A percentile compares a stretch with the other conserved stretches of the same genome.
phyloP scores from a whole-genome alignment of 345 rosid genomes.

The Melaleuca quinquenervia region DNA sequence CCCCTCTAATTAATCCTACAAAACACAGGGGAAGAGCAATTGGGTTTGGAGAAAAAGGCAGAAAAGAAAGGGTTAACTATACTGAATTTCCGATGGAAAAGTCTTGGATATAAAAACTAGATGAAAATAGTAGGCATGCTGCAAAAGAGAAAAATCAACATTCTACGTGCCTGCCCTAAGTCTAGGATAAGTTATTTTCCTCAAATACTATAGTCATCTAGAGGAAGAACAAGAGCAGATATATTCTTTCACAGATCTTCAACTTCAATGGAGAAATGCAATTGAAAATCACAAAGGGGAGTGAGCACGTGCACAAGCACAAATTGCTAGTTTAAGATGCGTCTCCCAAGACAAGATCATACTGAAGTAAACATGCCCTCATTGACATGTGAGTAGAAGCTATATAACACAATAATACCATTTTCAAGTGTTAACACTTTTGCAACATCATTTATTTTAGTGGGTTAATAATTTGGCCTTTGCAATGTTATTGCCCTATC shows the following conservation, averaged over 20 bases:
- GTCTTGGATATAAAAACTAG: neutral
- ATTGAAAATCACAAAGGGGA: neutral
- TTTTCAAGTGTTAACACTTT: neutral
- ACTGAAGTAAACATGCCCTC: neutral
- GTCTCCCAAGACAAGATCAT: neutral
- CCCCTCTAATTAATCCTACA: neutral
- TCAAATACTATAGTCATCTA: neutral
- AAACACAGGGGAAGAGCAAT: neutral
- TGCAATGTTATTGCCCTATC: neutral
- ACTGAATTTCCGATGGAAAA: neutral
- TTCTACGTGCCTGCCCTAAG: neutral
- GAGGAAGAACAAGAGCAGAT: neutral
- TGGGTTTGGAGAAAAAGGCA: neutral
- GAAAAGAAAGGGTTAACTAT: neutral
- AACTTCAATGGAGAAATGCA: neutral
- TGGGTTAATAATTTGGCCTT: neutral
- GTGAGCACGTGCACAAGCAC: neutral
- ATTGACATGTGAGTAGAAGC: neutral
- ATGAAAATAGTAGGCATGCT: neutral
- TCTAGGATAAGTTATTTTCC: neutral
- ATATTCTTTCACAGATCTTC: neutral
- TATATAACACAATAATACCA: neutral
- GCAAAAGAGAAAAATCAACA: neutral
- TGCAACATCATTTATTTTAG: neutral
- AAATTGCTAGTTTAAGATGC: neutral